These are phyloP conservation scores for Beauveria rudraprayagi DNA, from an alignment of 2,329 filamentous ascomycete species.

Conservation along the genomic window DNA sequence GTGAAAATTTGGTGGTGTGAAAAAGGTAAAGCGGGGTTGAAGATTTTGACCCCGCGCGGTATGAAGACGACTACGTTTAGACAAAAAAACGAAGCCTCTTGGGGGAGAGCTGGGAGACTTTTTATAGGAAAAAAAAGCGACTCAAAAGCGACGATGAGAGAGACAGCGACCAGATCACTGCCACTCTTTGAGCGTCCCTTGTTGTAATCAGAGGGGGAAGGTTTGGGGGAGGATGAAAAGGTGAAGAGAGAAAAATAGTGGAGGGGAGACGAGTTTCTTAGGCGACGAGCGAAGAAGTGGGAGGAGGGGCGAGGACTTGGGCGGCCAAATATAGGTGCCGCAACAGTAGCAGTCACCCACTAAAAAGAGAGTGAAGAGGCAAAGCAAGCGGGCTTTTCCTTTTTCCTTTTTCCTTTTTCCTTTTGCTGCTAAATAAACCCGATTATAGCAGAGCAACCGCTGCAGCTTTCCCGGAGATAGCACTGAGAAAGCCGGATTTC, in stretches of 20 bases:
- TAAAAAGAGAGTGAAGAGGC: not conserved
- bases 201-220: slow-evolving; percentile 16
- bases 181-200: slow-evolving; percentile 33
- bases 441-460: not conserved
- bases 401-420: not conserved
- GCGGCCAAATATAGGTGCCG: not conserved
- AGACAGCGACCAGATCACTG: slow-evolving; percentile 33
- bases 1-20: slow-evolving; percentile 28
- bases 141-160: slow-evolving; percentile 26
- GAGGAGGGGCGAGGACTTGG: not conserved
- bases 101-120: slow-evolving; percentile 10
- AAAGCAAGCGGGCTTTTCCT: not conserved
- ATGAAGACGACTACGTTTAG: slow-evolving; percentile 7
- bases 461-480: slow-evolving; percentile 7
- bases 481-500: not conserved
- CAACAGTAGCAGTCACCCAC: not conserved
- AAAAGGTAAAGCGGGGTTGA: slow-evolving; percentile 36
- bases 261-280: slow-evolving; percentile 14
- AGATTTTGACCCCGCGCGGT: slow-evolving; percentile 22
- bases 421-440: not conserved
- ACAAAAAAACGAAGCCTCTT: slow-evolving; percentile 6
- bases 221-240: slow-evolving; percentile 19
- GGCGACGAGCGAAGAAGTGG: slow-evolving; percentile 14
- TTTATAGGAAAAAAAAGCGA: slow-evolving; percentile 18
- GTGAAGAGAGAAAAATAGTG: slow-evolving; percentile 21